These are phyloP conservation scores for Coemansia sp. DNA, from an alignment of 192 early-diverging fungal genomes.

Conservation along the genomic window DNA sequence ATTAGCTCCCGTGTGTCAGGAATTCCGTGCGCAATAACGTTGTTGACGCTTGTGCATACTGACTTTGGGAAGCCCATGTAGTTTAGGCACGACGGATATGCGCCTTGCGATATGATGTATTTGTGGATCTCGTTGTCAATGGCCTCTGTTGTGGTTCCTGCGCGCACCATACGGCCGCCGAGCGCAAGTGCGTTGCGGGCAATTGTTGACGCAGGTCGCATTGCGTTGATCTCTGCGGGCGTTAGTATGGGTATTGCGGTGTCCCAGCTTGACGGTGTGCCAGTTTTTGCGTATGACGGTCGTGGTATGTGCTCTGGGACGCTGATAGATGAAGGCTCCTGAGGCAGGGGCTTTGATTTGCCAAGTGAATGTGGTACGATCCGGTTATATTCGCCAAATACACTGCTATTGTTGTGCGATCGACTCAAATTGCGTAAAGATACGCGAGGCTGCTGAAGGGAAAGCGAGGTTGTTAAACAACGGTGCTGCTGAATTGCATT, in stretches of 20 bases:
- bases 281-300: constrained; percentile 61
- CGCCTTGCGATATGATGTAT: constrained; percentile 55
- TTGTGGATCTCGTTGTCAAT: constrained; percentile 59
- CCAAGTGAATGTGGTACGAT: constrained; percentile 28
- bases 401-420: neutral
- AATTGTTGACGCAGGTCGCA: constrained; percentile 56
- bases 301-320: constrained; percentile 51
- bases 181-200: constrained; percentile 60
- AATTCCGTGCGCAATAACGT: constrained; percentile 81
- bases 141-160: constrained; percentile 53
- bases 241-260: constrained; percentile 47
- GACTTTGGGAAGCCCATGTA: constrained; percentile 76
- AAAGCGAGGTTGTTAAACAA: neutral
- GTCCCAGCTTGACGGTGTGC: constrained; percentile 55
- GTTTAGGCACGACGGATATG: constrained; percentile 77
- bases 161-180: constrained; percentile 54
- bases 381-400: constrained; percentile 34
- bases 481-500: neutral
- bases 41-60: constrained; percentile 80
- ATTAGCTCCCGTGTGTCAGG: constrained; percentile 61
- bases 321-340: constrained; percentile 25
- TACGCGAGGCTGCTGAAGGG: neutral
- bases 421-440: neutral
- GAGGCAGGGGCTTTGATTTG: constrained; percentile 21
- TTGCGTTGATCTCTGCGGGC: constrained; percentile 34